Percentiles rank a stretch among this genome's conserved stretches.
These are phyloP conservation scores for Vitellaria paradoxa DNA, from an alignment of 179 eudicot genomes.

Conservation along the genomic window DNA sequence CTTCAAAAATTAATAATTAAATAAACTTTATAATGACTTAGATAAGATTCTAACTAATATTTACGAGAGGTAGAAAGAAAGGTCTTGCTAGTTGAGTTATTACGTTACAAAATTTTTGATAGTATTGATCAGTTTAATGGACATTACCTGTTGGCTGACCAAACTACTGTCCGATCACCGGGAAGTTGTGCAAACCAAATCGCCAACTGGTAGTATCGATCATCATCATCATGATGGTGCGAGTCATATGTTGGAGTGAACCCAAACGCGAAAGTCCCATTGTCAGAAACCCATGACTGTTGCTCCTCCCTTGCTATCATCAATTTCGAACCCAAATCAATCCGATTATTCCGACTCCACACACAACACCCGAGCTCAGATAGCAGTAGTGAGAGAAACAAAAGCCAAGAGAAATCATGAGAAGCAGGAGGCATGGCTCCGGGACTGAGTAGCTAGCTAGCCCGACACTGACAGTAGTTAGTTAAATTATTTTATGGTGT, in stretches of 20 bases:
- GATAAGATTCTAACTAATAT: no score
- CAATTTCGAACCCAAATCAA: conserved; percentile 49
- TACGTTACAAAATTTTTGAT: no score
- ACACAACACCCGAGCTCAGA: conserved; percentile 13
- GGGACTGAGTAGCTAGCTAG: no score
- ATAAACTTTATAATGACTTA: no score
- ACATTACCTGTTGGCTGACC: conserved; percentile 82
- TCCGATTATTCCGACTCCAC: conserved; percentile 7
- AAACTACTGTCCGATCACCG: conserved; percentile 63
- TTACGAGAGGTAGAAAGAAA: no score
- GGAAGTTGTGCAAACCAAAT: conserved; percentile 83
- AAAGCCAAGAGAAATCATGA: not conserved
- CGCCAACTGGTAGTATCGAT: conserved; percentile 36
- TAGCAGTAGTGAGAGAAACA: conserved; percentile 1
- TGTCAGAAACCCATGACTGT: conserved; percentile 66
- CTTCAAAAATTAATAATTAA: no score
- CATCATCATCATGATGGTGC: conserved; percentile 24
- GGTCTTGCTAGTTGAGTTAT: no score
- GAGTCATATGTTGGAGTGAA: conserved; percentile 36
- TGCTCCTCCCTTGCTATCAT: conserved; percentile 41
- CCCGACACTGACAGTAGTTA: no score
- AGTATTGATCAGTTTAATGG: no score
- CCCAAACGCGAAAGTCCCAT: conserved; percentile 86
- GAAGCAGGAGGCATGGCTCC: not conserved
- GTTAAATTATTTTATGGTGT: no score